phyloP scores from a whole-genome alignment of 441 rosid species.

The Adansonia rubrostipa region DNA sequence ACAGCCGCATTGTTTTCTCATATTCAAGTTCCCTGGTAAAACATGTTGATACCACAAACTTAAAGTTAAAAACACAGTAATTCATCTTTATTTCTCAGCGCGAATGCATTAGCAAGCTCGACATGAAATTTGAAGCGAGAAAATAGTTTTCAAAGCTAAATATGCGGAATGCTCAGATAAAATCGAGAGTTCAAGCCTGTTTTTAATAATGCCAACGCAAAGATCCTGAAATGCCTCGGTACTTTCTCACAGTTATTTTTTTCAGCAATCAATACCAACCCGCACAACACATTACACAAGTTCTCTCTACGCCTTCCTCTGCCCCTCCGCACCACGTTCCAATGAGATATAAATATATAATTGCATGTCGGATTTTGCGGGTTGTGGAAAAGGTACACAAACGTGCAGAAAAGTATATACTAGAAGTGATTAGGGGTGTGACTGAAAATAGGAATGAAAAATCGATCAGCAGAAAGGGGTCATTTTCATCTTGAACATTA shows the following conservation, averaged over 20 bases:
- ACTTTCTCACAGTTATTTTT: neutral
- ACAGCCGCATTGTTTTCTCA: conserved; percentile 74
- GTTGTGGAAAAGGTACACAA: too few relatives aligned
- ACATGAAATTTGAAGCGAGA: neutral
- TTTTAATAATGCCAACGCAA: neutral
- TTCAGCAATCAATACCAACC: neutral
- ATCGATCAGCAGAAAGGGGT: neutral
- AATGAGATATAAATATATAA: neutral
- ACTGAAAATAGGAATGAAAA: neutral
- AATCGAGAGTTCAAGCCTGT: neutral
- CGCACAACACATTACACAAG: neutral
- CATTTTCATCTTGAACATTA: neutral
- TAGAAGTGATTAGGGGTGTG: neutral
- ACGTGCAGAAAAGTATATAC: neutral
- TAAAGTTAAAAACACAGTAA: neutral
- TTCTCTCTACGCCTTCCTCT: neutral
- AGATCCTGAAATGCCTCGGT: neutral
- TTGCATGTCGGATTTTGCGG: neutral
- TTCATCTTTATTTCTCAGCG: neutral
- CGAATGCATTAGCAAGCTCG: neutral
- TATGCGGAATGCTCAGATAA: neutral
- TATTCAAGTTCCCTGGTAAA: conserved; percentile 84
- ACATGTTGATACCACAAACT: conserved; percentile 13
- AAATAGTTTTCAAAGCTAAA: neutral
- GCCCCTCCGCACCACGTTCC: neutral